Evolutionary conservation across 2,329 filamentous ascomycete genomes (phyloP).

Genomic region (Aspergillus aculeatus): DNA sequence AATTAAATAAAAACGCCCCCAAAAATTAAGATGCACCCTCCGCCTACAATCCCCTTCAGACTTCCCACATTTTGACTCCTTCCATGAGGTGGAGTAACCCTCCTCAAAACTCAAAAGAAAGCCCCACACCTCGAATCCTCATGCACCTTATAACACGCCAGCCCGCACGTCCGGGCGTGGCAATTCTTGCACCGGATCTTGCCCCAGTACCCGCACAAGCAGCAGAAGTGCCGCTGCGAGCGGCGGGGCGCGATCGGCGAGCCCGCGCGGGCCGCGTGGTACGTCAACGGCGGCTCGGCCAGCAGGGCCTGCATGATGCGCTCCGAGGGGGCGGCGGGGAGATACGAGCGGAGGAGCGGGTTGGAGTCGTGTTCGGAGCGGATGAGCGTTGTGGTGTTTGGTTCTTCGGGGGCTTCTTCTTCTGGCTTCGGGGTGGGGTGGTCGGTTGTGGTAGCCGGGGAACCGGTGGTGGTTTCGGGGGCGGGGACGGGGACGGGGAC

Average conservation of each 20-base stretch:
- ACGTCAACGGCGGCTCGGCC: conserved; percentile 48
- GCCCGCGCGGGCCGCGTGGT: conserved; percentile 46
- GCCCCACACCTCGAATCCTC: conserved; percentile 48
- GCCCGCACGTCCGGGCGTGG: conserved; percentile 46
- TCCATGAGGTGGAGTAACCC: too few relatives aligned
- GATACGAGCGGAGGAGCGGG: conserved; percentile 43
- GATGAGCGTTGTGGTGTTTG: conserved; percentile 24
- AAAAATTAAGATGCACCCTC: too few relatives aligned
- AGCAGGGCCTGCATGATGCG: conserved; percentile 47
- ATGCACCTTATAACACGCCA: conserved; percentile 50
- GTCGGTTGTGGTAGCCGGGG: background rate
- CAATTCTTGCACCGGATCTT: conserved; percentile 50
- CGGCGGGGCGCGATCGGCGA: conserved; percentile 30
- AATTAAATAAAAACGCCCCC: too few relatives aligned
- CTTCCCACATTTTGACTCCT: too few relatives aligned
- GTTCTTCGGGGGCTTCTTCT: conserved; percentile 11
- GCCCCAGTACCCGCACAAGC: conserved; percentile 53
- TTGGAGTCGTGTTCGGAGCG: conserved; percentile 42
- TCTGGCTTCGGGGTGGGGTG: background rate
- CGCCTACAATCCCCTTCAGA: too few relatives aligned
- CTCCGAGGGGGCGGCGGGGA: conserved; percentile 45
- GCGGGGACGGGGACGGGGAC: background rate
- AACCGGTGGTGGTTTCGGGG: conserved; percentile 1
- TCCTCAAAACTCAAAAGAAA: conserved; percentile 31
- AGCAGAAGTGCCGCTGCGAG: conserved; percentile 45